phyloP scores from a whole-genome alignment of 345 rosid genomes.

The Cardiospermum halicacabum region DNA sequence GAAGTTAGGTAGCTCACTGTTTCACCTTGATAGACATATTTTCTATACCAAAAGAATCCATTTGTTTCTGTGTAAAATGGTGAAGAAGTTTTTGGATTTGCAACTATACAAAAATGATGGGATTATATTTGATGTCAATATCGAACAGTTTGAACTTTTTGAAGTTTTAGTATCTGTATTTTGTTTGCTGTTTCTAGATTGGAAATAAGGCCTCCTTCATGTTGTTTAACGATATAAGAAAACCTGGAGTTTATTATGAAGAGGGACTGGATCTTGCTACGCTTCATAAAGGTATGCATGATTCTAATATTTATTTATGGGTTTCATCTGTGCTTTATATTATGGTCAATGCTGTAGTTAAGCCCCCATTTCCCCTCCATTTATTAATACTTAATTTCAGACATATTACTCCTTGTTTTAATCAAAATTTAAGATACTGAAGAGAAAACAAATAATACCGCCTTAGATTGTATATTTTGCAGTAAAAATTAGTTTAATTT shows the following conservation, averaged over 20 bases:
- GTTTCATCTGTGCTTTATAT: not conserved
- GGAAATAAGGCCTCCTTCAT: conserved; percentile 44
- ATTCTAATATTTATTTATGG: conserved; percentile 4
- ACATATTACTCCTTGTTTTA: too few relatives aligned
- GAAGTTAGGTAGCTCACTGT: not conserved
- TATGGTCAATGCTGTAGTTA: not conserved
- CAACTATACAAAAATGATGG: not conserved
- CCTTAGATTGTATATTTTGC: not conserved
- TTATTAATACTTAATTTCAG: too few relatives aligned
- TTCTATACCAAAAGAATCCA: not conserved
- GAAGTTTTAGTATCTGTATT: not conserved
- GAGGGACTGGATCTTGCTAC: conserved; percentile 48
- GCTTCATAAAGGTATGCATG: conserved; percentile 55
- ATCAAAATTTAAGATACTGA: too few relatives aligned
- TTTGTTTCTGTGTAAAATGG: not conserved
- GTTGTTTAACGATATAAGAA: conserved; percentile 52
- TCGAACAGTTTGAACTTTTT: not conserved
- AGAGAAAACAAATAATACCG: too few relatives aligned
- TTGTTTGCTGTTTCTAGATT: conserved; percentile 34
- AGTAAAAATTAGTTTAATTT: not conserved
- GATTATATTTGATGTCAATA: not conserved
- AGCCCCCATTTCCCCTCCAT: too few relatives aligned
- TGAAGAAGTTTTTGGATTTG: conserved; percentile 7
- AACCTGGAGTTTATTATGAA: conserved; percentile 42
- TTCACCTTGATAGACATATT: not conserved